Base-by-base conservation (phyloP, 192 early-diverging fungal species). In the Gamsiella multidivaricata region DNA sequence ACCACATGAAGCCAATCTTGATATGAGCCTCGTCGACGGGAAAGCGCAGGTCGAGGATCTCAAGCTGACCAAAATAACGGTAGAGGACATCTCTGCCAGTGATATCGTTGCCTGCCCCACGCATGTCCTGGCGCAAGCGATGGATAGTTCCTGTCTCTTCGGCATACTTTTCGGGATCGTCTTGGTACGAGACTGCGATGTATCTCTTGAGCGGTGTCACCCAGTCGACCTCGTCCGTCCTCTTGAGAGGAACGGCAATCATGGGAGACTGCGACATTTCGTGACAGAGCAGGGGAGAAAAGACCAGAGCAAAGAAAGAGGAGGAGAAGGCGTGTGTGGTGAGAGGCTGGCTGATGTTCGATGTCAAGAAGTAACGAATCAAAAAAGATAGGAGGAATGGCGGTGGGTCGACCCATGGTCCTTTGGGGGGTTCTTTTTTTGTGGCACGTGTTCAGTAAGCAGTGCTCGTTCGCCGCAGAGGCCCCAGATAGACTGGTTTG, bases 1-100 rank as follows among this genome's bases (percentile, higher is more conserved):
- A 95, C 97, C 97, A 99, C 36, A 90, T 90, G 69, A 99, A 99
- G 3, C 88, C 79, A 26, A 96, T 85, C 69, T 95, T 95, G 53
- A 99, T 90, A 65, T 91, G 86, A 42, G 94, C 93, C 64, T 98
- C 95, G 73, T 97, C 95, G 15, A 99, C 88, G 34, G 93, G 94
- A 75, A 99, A 97, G 32, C 96, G 89, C 56, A 96, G 85, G 69
- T 97, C 96, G 36, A 98, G 84, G 12, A 97, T 84, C 73, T 99
- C 97, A 34, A 99, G 81, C 54, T 99, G 97, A 34, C 94, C 94
- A 85, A 95, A 97, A 81, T 99, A 99, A 41, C 95, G 92, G 81
- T 96, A 98, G 22, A 97, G 85, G 39, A 99, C 87, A 80, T 99
- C 96, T 26, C 95, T 81, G 22, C 96, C 97, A 12, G 94, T 97